Base-by-base conservation (phyloP, 805 yeast genomes). In the Sugiyamaella mastotermitis region DNA sequence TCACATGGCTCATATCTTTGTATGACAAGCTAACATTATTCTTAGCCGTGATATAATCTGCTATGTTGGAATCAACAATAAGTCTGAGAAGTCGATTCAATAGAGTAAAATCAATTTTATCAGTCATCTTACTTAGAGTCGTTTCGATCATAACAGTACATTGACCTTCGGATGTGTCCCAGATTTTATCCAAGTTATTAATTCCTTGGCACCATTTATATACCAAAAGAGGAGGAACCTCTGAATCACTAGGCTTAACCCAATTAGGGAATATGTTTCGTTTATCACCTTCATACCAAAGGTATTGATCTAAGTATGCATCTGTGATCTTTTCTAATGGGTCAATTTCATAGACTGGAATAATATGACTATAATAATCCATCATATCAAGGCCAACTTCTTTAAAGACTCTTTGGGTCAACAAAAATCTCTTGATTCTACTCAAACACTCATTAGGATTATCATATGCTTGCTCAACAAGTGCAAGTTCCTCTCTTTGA, bases 381-480 rank as follows among this genome's bases (percentile, higher is more conserved):
- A 83, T 78, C 94, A 92, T 81, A 38, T 86, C 90, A 25, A 92
- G 55, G 1, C 78, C 77, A 2, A 81, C 85, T 41, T 92, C 97
- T 56, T 88, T 88, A 64, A 92, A 92, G 7, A 86, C 92, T 45
- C 97, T 69, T 57, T 88, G 96, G 0, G 96, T 83, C 40, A 87
- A 64, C 33, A 92, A 61, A 30, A 80, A 78, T 51, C 81, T 80
- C 60, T 92, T 92, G 40, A 92, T 74, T 45, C 95, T 74, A 11
- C 81, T 82, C 41, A 92, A 65, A 45, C 88, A 81, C 54, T 94
- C 97, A 57, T 87, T 95, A 0, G 99, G 99, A 50, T 86, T 85
- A 53, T 92, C 99, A 56, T 86, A 92, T 0, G 97, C 97, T 53
- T 87, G 94, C 55, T 92, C 98, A 33, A 92, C 86, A 45, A 90